Base-by-base conservation (phyloP, 1,284 basidiomycete genomes). In the Moniliella sp. region DNA sequence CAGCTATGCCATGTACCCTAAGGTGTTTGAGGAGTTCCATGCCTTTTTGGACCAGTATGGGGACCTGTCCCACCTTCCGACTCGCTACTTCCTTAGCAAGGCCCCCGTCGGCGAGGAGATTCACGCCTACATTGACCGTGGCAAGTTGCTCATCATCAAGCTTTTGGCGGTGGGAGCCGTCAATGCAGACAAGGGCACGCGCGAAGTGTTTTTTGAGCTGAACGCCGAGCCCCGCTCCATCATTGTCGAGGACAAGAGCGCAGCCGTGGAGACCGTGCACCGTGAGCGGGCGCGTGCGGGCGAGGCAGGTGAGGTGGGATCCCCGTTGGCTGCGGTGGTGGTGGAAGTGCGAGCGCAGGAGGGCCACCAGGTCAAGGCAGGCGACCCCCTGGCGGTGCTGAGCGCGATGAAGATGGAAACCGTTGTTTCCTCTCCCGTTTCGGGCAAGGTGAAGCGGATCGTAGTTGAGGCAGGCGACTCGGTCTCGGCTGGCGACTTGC, bases 311-410 rank as follows among this genome's bases (percentile, higher is more conserved):
- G 86, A 80, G 23, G 77, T 97, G 40, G 88, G 86, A 40, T 81
- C 83, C 28, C 60, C 60, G 0, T 45, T 63, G 39, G 81, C 82
- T 37, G 88, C 86, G 66, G 88, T 97, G 31, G 83, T 97, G 31
- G 78, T 97, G 15, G 91, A 97, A 63, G 81, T 99, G 32, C 71
- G 88, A 46, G 86, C 91, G 40, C 83, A 91, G 66, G 86, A 94
- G 64, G 84, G 83, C 30, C 78, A 84, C 42, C 76, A 84, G 57
- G 82, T 99, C 64, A 91, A 80, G 75, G 88, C 83, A 63, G 91
- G 91, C 40, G 91, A 99, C 64, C 79, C 82, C 43, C 65, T 84
- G 40, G 78, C 76, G 42, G 55, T 64, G 36, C 57, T 63, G 48
- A 61, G 57, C 32, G 62, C 64, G 33, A 64, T 65, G 63, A 65